Evolutionary conservation across 306 rosid species (phyloP), one percentile per base, ranked within the genome.

Genomic region (Lagenaria siceraria): DNA sequence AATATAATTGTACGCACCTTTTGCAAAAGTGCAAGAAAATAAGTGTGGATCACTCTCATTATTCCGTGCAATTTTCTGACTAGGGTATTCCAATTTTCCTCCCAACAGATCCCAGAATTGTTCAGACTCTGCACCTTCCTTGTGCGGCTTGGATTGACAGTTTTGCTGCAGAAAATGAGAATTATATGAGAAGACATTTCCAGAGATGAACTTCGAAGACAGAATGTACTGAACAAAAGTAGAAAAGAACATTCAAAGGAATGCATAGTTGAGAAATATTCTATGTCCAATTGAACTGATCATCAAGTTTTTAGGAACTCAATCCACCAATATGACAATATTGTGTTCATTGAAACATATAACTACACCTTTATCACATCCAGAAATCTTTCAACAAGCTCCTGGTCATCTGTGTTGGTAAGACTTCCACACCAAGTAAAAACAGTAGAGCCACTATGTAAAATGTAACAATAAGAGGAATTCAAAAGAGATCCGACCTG

Each of bases 401-500:
- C 98, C 42, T 89, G 97, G 78, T 84, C 80, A 72, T 92, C 93
- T 10, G 97, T 7, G 66, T 76, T 87, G 51, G 97, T 80, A 64
- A 88, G 83, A 82, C 85, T 81, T 83, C 99, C 99, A 35, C 82
- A 81, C 99, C 99, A 96, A 33, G 90, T 85, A 87, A 88, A 89
- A 85, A 91, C 78, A 43, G 89, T 81, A 62, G 90, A 40, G 54
- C 89, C 97, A 58, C 81, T 81, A 78, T 96, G 97, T 79, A 96
- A 82, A 84, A 96, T 89, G 87, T 86, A 86, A 85, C 91, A 90
- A 81, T 96, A 86, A 24, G 93, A 84, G 59, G 99, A 96, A 87
- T 92, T 96, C 96, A 96, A 90, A 84, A 98, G 90, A 71, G 96
- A 90, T 55, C 97, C 87, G 62, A 83, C 96, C 99, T 96, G 87